Evolutionary conservation across 1,139 yeast genomes (phyloP).

Genomic region (Scheffersomyces cryptocercus): DNA sequence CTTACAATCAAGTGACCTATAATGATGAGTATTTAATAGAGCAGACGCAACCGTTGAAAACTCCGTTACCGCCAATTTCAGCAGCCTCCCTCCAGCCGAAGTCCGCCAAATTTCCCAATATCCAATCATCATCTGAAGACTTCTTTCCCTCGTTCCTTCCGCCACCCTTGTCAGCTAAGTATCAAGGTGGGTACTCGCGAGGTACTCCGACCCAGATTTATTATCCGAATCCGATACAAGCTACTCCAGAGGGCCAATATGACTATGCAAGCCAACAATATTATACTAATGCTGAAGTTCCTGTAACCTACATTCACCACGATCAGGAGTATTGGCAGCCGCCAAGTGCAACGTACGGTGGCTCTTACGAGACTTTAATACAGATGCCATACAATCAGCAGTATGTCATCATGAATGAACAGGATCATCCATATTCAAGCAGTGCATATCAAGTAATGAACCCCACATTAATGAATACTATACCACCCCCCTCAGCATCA

Average conservation of each 20-base stretch:
- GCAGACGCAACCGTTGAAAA: conserved; percentile 42
- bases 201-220: conserved; percentile 9
- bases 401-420: conserved; percentile 15
- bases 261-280: not conserved
- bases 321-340: conserved; percentile 26
- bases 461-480: conserved; percentile 9
- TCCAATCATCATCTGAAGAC: conserved; percentile 19
- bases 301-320: conserved; percentile 6
- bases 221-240: not conserved
- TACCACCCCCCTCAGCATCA: not conserved
- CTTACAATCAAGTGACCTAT: conserved; percentile 31
- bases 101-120: conserved; percentile 13
- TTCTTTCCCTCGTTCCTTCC: conserved; percentile 18
- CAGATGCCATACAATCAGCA: conserved; percentile 12
- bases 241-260: not conserved
- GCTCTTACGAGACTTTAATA: conserved; percentile 12
- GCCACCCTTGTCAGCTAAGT: conserved; percentile 21
- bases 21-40: conserved; percentile 50
- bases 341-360: conserved; percentile 10
- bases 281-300: no score
- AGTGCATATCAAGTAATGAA: conserved; percentile 16
- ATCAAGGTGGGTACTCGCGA: conserved; percentile 16
- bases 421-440: conserved; percentile 15
- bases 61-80: conserved; percentile 19
- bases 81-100: conserved; percentile 15